A percentile compares a stretch with the other conserved stretches of the same genome.
Evolutionary conservation across 345 rosid genomes (phyloP).

Genomic region (Salix viminalis): DNA sequence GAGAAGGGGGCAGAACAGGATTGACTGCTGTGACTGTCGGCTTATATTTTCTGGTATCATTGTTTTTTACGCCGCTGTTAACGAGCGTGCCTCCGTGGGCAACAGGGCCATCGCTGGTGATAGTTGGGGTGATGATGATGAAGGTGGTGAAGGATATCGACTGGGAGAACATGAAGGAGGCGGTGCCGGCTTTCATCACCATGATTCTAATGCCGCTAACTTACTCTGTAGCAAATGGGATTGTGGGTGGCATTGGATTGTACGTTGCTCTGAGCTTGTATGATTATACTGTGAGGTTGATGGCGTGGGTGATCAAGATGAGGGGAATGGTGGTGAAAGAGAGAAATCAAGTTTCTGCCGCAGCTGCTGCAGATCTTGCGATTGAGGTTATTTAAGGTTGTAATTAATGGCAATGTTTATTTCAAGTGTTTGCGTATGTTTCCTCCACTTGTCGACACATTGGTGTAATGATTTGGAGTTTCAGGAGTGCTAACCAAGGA

Average conservation of each 20-base stretch:
- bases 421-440: not conserved
- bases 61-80: conserved; percentile 67
- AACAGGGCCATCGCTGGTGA: conserved; percentile 71
- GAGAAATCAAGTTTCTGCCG: conserved; percentile 64
- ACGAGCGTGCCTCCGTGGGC: conserved; percentile 91
- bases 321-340: conserved; percentile 51
- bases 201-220: conserved; percentile 84
- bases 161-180: conserved; percentile 66
- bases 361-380: conserved; percentile 23
- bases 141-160: conserved; percentile 66
- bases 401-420: not conserved
- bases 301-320: conserved; percentile 35
- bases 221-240: conserved; percentile 81
- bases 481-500: not conserved
- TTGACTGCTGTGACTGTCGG: conserved; percentile 66
- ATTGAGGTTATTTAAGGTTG: conserved; percentile 27
- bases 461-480: not conserved
- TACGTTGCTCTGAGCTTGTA: conserved; percentile 57
- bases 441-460: not conserved
- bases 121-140: conserved; percentile 91
- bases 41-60: conserved; percentile 48
- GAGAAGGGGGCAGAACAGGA: conserved; percentile 91
- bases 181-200: conserved; percentile 76
- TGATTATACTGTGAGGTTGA: conserved; percentile 29
- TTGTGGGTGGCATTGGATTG: conserved; percentile 70